Percentiles rank a stretch among this genome's conserved stretches.
phyloP scores from a whole-genome alignment of 1,284 basidiomycete species.

The Agaricales sp. region DNA sequence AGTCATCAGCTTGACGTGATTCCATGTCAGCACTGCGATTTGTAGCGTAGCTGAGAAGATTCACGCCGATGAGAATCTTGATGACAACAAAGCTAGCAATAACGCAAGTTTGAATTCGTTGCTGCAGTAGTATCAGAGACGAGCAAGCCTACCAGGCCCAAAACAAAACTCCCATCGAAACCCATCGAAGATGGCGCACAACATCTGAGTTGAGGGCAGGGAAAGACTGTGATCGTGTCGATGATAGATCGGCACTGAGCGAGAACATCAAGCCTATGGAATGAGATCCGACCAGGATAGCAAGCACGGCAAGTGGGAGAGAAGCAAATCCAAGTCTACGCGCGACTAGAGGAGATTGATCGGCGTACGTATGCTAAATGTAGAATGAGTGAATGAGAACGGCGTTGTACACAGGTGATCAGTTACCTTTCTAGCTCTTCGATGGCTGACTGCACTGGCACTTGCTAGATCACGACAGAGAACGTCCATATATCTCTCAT shows the following conservation, averaged over 20 bases:
- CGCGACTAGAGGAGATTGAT: slow-evolving; percentile 92
- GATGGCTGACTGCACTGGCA: slow-evolving; percentile 61
- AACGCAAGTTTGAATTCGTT: no score
- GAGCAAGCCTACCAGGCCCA: slow-evolving; percentile 68
- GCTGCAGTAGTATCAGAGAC: background rate
- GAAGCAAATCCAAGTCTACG: slow-evolving; percentile 91
- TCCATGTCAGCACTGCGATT: slow-evolving; percentile 69
- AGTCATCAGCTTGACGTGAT: slow-evolving; percentile 57
- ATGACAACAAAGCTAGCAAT: slow-evolving; percentile 61
- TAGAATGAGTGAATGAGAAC: slow-evolving; percentile 4
- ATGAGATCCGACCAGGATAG: slow-evolving; percentile 83
- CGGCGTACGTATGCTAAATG: slow-evolving; percentile 77
- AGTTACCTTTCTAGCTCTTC: slow-evolving; percentile 58
- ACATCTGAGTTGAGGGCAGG: slow-evolving; percentile 36
- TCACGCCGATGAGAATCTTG: slow-evolving; percentile 84
- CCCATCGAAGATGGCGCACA: slow-evolving; percentile 51
- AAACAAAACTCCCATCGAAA: slow-evolving; percentile 53
- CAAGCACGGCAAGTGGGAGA: slow-evolving; percentile 84
- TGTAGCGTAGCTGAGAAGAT: slow-evolving; percentile 77
- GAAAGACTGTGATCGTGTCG: slow-evolving; percentile 32
- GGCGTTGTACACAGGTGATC: background rate
- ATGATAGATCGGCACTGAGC: slow-evolving; percentile 27
- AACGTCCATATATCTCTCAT: slow-evolving; percentile 93
- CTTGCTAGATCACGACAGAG: slow-evolving; percentile 89
- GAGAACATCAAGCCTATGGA: slow-evolving; percentile 58